Evolutionary conservation across 495 filamentous ascomycete genomes (phyloP), one percentile per base, ranked within the genome.

Genomic region (Baudoinia panamericana): DNA sequence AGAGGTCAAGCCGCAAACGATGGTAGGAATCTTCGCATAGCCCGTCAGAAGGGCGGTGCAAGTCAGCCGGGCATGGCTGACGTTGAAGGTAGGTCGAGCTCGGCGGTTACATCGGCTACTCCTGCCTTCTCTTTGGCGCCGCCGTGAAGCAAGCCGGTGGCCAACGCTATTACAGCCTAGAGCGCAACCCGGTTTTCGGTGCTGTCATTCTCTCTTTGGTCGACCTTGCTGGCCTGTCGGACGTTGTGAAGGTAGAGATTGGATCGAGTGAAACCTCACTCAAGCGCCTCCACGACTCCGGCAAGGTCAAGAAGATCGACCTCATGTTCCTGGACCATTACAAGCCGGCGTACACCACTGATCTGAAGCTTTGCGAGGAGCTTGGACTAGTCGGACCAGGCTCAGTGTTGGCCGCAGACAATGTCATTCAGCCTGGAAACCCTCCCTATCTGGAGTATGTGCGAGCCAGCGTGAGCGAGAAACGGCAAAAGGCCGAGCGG

Each of bases 101-200:
- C 3, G 84, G 84, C 28, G 78, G 80, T 33, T 92, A 87, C 59
- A 64, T 85, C 22, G 84, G 84, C 30, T 90, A 87, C 63, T 84
- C 79, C 0, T 73, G 76, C 29, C 74, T 85, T 36, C 62, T 82
- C 5, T 84, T 84, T 48, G 78, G 70, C 21, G 66, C 72, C 10
- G 72, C 76, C 2, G 55, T 82, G 2, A 66, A 67, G 22, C 60
- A 67, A 13, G 66, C 66, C 15, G 74, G 75, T 13, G 76, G 78
- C 4, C 63, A 67, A 48, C 56, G 61, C 21, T 84, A 81, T 53
- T 73, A 67, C 48, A 78, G 73, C 52, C 60, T 85, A 0, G 82
- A 86, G 46, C 56, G 71, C 46, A 77, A 76, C 48, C 73, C 80
- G 0, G 69, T 74, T 32, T 84, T 76, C 46, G 80, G 71, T 0